phyloP scores from a whole-genome alignment of 805 yeast species.

The Yarrowia deformans region DNA sequence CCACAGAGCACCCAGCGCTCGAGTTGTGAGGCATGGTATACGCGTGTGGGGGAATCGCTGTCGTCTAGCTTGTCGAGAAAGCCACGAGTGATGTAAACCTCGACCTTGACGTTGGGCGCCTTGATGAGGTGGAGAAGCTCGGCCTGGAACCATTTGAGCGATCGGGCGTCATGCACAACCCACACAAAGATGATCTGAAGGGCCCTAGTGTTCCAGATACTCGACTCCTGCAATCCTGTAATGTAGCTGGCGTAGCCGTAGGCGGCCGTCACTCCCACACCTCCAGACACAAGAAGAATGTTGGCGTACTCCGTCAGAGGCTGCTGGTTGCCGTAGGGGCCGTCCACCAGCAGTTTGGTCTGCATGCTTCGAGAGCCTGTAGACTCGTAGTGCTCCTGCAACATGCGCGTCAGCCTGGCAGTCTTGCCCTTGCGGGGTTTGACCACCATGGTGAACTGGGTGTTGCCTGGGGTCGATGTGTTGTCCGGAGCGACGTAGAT shows the following conservation, averaged over 20 bases:
- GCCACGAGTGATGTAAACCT: slow-evolving; percentile 20
- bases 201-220: background rate
- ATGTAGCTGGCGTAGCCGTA: slow-evolving; percentile 36
- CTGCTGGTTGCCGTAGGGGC: slow-evolving; percentile 26
- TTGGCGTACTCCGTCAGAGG: slow-evolving; percentile 21
- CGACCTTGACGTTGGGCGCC: slow-evolving; percentile 24
- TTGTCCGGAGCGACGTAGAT: slow-evolving; percentile 27
- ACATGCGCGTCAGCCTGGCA: slow-evolving; percentile 11
- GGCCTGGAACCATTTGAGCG: slow-evolving; percentile 27
- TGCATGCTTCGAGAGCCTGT: slow-evolving; percentile 22
- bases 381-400: slow-evolving; percentile 21
- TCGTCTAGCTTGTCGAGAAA: background rate
- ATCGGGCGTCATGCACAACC: slow-evolving; percentile 16
- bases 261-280: slow-evolving; percentile 17
- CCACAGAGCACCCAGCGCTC: slow-evolving; percentile 31
- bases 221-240: background rate
- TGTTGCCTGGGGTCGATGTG: slow-evolving; percentile 15
- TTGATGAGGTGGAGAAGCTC: slow-evolving; percentile 25
- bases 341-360: slow-evolving; percentile 18
- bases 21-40: slow-evolving; percentile 18
- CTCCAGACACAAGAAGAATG: slow-evolving; percentile 23
- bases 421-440: slow-evolving; percentile 33
- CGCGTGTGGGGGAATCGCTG: background rate
- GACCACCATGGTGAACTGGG: slow-evolving; percentile 31
- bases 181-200: slow-evolving; percentile 24